These are phyloP conservation scores for Astragalus glycyphyllos DNA, from an alignment of 306 rosid genomes.

Conservation along the genomic window DNA sequence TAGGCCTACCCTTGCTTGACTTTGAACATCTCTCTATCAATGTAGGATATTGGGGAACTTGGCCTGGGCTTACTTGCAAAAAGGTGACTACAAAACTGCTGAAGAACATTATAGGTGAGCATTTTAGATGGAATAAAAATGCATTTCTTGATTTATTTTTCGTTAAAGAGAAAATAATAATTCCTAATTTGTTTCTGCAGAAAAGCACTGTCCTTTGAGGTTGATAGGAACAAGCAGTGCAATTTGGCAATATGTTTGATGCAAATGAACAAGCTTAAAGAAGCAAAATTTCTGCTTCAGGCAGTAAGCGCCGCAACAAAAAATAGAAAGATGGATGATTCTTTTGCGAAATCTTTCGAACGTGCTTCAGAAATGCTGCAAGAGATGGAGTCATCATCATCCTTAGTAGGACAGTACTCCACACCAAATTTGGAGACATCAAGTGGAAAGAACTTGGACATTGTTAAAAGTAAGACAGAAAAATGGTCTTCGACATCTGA, in stretches of 20 bases:
- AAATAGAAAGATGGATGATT: conserved; percentile 74
- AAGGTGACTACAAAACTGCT: conserved; percentile 60
- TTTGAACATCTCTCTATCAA: conserved; percentile 27
- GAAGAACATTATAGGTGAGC: conserved; percentile 81
- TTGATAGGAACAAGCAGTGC: conserved; percentile 89
- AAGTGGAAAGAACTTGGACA: conserved; percentile 37
- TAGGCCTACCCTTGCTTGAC: conserved; percentile 8
- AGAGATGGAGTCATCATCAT: conserved; percentile 49
- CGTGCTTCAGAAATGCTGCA: conserved; percentile 69
- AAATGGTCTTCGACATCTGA: conserved; percentile 37
- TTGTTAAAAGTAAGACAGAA: conserved; percentile 42
- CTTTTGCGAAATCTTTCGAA: conserved; percentile 77
- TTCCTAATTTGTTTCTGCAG: conserved; percentile 48
- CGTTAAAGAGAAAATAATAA: conserved; percentile 9
- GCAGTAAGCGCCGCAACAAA: conserved; percentile 68
- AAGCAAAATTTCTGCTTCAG: conserved; percentile 82
- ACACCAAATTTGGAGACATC: conserved; percentile 40
- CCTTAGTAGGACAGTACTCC: conserved; percentile 34
- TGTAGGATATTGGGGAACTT: conserved; percentile 85
- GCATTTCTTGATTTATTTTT: conserved; percentile 14
- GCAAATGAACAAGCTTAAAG: conserved; percentile 67
- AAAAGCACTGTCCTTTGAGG: conserved; percentile 77
- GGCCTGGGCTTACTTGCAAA: conserved; percentile 97
- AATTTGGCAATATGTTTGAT: conserved; percentile 91
- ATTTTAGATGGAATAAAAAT: conserved; percentile 16